Evolutionary conservation across 2,329 filamentous ascomycete genomes (phyloP).

Genomic region (Colletotrichum destructivum): DNA sequence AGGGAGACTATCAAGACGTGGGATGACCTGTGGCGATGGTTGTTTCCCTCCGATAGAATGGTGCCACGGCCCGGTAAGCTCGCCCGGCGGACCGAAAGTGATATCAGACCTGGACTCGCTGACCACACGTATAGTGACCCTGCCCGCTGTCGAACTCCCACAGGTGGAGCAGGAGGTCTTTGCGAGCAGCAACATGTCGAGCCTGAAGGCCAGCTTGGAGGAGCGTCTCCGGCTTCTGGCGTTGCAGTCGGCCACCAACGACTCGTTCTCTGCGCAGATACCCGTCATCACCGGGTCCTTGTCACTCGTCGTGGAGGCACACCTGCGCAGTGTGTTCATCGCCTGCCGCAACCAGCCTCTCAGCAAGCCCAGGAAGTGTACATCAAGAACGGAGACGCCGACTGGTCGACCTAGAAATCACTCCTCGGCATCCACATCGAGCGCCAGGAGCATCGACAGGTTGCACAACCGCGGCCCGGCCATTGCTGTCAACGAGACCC

Average conservation of each 20-base stretch:
- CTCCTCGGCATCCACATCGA: constrained; percentile 10
- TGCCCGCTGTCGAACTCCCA: constrained; percentile 33
- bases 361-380: not conserved
- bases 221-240: constrained; percentile 35
- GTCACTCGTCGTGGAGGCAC: constrained; percentile 31
- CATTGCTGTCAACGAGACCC: not conserved
- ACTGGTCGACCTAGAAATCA: constrained; percentile 18
- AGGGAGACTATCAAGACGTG: constrained; percentile 8
- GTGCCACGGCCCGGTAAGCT: constrained; percentile 33
- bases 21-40: constrained; percentile 34
- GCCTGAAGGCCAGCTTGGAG: constrained; percentile 32
- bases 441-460: constrained; percentile 15
- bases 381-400: not conserved
- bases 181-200: constrained; percentile 34
- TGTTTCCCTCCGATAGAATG: constrained; percentile 24
- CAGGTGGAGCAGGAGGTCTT: constrained; percentile 40
- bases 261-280: constrained; percentile 30
- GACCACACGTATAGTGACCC: not conserved
- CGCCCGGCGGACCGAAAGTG: too few relatives aligned
- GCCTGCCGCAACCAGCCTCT: constrained; percentile 23
- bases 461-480: not conserved
- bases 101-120: rapidly evolving
- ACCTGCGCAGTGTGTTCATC: constrained; percentile 38
- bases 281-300: constrained; percentile 35
- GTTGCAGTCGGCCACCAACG: constrained; percentile 27